Conservation (phyloP, 331 rosid genomes). For the Acacia pycnantha region DNA sequence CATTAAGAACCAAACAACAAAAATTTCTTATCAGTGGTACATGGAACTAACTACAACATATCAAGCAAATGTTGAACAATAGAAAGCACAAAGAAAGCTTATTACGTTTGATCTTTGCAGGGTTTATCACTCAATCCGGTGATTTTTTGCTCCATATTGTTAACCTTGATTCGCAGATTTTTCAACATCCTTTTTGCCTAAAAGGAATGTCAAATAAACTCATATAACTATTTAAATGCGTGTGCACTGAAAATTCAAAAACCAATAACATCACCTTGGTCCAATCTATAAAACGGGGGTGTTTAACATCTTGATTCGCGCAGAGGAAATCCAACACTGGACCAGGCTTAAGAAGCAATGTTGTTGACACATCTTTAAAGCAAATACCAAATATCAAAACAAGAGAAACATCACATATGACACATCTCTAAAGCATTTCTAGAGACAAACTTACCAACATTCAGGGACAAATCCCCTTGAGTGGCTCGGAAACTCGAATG, state of each 20-base stretch:
- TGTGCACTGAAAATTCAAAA: neutral
- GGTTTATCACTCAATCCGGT: constrained; percentile 37
- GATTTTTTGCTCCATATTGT: constrained; percentile 42
- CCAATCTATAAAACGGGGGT: constrained; percentile 31
- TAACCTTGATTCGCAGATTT: constrained; percentile 36
- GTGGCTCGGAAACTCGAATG: constrained; percentile 46
- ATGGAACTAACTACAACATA: neutral
- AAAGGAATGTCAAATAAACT: neutral
- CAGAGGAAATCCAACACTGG: constrained; percentile 39
- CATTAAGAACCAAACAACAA: neutral
- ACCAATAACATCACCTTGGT: constrained; percentile 26
- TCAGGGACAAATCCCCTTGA: constrained; percentile 41
- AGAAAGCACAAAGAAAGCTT: neutral
- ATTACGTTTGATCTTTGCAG: constrained; percentile 36
- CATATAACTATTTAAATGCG: neutral
- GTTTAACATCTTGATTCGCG: constrained; percentile 23
- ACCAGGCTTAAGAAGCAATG: constrained; percentile 39
- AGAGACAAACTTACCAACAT: constrained; percentile 30
- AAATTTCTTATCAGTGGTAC: neutral
- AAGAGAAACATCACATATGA: neutral
- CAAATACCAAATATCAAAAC: neutral
- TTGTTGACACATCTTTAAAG: constrained; percentile 37
- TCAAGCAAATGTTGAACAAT: neutral
- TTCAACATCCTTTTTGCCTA: constrained; percentile 43
- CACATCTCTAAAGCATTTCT: neutral